phyloP scores from a whole-genome alignment of 78 protist genomes.

The Dictyostelium firmibasis region DNA sequence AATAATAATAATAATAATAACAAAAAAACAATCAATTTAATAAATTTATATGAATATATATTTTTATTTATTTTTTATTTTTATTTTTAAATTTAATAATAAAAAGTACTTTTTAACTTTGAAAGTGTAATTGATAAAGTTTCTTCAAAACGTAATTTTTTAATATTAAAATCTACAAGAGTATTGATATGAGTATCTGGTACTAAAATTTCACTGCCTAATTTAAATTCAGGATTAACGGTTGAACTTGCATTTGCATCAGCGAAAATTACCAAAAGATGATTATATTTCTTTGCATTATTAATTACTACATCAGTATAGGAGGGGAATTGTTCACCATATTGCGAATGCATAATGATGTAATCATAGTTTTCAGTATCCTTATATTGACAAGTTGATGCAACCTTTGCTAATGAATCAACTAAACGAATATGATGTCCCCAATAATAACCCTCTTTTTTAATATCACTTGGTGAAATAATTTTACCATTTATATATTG shows the following conservation, averaged over 20 bases:
- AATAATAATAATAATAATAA: background rate
- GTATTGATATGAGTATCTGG: slow-evolving; percentile 13
- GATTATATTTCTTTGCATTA: background rate
- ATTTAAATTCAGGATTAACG: background rate
- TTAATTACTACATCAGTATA: background rate
- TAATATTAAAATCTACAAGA: background rate
- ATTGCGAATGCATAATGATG: background rate
- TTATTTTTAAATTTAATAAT: background rate
- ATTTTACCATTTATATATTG: background rate
- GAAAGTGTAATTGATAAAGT: slow-evolving; percentile 3
- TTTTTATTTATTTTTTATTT: background rate
- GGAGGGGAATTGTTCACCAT: slow-evolving; percentile 3
- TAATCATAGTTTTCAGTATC: slow-evolving; percentile 27
- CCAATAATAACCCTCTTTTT: slow-evolving; percentile 64
- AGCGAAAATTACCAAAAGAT: background rate
- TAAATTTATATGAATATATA: no score
- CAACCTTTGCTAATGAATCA: background rate
- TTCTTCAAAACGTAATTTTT: slow-evolving; percentile 20
- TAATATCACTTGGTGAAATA: slow-evolving; percentile 26
- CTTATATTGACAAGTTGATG: background rate
- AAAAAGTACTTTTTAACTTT: slow-evolving; percentile 20
- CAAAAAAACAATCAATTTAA: no score
- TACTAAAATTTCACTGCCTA: background rate
- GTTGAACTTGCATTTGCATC: background rate
- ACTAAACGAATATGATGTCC: slow-evolving; percentile 48